Evolutionary conservation across 129 eudicot species (phyloP).

Genomic region (Centella asiatica): DNA sequence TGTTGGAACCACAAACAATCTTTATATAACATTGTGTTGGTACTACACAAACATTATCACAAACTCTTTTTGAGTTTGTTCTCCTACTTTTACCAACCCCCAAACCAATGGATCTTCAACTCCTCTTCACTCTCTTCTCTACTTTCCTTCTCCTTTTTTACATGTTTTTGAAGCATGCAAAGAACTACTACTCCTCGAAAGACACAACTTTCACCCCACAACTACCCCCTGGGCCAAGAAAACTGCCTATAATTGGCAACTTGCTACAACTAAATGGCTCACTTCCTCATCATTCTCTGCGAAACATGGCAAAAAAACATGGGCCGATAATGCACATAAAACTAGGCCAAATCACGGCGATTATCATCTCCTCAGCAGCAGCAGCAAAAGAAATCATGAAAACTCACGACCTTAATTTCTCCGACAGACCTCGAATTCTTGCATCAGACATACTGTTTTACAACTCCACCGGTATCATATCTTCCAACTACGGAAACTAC

Average conservation of each 20-base stretch:
- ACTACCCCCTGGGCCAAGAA: slow-evolving; percentile 8
- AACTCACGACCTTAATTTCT: slow-evolving; percentile 3
- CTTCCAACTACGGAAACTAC: not conserved
- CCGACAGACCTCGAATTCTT: slow-evolving; percentile 9
- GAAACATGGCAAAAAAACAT: not conserved
- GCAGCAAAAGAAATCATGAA: slow-evolving; percentile 8
- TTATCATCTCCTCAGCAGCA: slow-evolving; percentile 1
- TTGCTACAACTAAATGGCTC: slow-evolving; percentile 5
- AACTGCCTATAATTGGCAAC: slow-evolving; percentile 2
- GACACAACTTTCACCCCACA: not conserved
- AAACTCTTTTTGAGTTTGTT: too few relatives aligned
- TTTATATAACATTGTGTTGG: too few relatives aligned
- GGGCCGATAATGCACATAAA: slow-evolving; percentile 6
- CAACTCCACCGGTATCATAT: slow-evolving; percentile 4
- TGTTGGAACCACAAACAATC: too few relatives aligned
- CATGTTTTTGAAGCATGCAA: not conserved
- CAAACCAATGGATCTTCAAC: not conserved
- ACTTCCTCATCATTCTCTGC: slow-evolving; percentile 12
- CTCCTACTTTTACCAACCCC: too few relatives aligned
- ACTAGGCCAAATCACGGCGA: slow-evolving; percentile 2
- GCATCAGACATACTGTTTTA: not conserved
- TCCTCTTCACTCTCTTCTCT: not conserved
- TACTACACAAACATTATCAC: too few relatives aligned
- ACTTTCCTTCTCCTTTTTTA: not conserved
- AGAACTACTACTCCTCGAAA: not conserved